These are phyloP conservation scores for Coniochaeta sp. DNA, from an alignment of 2,329 filamentous ascomycete species.

Conservation along the genomic window DNA sequence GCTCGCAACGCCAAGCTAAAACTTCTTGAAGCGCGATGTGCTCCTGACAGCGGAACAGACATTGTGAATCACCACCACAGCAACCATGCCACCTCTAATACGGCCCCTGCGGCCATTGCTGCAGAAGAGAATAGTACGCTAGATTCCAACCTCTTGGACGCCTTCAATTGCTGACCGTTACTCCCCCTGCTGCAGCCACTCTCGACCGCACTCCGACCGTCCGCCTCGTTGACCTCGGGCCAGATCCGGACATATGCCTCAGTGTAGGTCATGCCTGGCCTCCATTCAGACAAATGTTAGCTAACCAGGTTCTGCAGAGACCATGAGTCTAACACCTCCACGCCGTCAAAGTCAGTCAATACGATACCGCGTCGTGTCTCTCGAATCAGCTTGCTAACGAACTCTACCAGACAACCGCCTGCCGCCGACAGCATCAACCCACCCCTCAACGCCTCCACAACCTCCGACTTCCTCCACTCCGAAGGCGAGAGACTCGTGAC, in stretches of 20 bases:
- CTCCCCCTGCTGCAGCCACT: constrained; percentile 13
- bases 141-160: neutral
- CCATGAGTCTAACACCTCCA: neutral
- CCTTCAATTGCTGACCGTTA: neutral
- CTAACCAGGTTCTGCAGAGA: constrained; percentile 7
- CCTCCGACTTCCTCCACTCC: neutral
- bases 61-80: constrained; percentile 13
- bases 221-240: constrained; percentile 8
- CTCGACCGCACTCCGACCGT: constrained; percentile 11
- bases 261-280: constrained; percentile 12
- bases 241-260: constrained; percentile 17
- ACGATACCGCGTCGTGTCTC: no score
- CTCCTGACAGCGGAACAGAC: constrained; percentile 4
- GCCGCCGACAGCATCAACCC: neutral
- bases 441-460: neutral
- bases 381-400: neutral
- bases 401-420: neutral
- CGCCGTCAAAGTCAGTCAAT: constrained; percentile 1
- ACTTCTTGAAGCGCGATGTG: constrained; percentile 3
- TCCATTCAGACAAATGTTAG: neutral
- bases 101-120: constrained; percentile 24
- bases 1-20: constrained; percentile 9
- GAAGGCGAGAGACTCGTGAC: no score
- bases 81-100: constrained; percentile 28
- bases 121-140: constrained; percentile 22